Evolutionary conservation across 345 rosid genomes (phyloP).

Genomic region (Physaria fendleri): DNA sequence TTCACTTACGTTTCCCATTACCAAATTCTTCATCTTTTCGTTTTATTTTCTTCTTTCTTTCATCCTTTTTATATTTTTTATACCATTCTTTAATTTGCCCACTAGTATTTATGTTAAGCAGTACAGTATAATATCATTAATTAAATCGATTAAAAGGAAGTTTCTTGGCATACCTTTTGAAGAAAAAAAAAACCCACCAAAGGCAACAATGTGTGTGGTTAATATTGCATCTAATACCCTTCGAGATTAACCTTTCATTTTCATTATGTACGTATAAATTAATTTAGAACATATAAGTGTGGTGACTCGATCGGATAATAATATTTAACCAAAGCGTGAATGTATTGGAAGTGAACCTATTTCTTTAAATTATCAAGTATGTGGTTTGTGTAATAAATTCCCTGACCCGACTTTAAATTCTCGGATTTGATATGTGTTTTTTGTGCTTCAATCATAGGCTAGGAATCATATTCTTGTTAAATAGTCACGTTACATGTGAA

Average conservation of each 20-base stretch:
- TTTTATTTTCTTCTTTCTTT: not conserved
- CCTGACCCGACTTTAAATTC: slow-evolving; percentile 1
- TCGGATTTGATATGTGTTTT: slow-evolving; percentile 5
- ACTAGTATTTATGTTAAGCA: not conserved
- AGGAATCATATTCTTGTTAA: slow-evolving; percentile 18
- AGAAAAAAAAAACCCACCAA: slow-evolving; percentile 15
- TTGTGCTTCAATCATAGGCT: slow-evolving; percentile 17
- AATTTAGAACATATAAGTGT: not conserved
- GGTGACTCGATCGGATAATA: not conserved
- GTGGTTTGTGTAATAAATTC: not conserved
- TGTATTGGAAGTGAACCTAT: not conserved
- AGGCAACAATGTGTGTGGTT: slow-evolving; percentile 7
- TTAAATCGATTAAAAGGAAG: not conserved
- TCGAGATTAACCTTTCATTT: not conserved
- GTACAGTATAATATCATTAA: not conserved
- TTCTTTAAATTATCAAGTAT: not conserved
- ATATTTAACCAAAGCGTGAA: not conserved
- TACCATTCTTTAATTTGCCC: not conserved
- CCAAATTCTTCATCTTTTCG: slow-evolving; percentile 7
- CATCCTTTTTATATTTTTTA: not conserved
- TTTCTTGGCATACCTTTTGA: not conserved
- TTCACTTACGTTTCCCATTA: slow-evolving; percentile 7
- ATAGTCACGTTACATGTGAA: slow-evolving; percentile 18
- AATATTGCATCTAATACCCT: slow-evolving; percentile 1
- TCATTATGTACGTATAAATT: not conserved